Evolutionary conservation across 2,329 filamentous ascomycete species (phyloP).

Genomic region (Penicillium fuscoglaucum): DNA sequence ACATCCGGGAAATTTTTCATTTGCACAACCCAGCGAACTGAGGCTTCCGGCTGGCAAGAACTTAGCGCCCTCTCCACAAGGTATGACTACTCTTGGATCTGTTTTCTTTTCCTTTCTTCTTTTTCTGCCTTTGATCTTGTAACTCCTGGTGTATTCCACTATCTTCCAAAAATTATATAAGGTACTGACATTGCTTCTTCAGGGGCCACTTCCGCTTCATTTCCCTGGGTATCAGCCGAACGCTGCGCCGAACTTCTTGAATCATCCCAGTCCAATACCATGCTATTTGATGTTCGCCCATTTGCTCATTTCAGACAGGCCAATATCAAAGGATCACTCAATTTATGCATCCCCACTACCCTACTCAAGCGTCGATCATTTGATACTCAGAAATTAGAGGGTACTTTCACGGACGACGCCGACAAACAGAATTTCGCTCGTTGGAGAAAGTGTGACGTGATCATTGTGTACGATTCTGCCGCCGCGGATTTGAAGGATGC

Average conservation of each 20-base stretch:
- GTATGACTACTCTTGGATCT: conserved; percentile 1
- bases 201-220: conserved; percentile 10
- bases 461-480: conserved; percentile 82
- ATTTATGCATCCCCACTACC: conserved; percentile 92
- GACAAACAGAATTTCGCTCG: conserved; percentile 71
- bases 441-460: conserved; percentile 72
- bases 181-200: conserved; percentile 7
- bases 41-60: conserved; percentile 1
- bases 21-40: background rate
- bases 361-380: conserved; percentile 88
- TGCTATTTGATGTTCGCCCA: conserved; percentile 84
- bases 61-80: conserved; percentile 5
- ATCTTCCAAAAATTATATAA: background rate
- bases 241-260: conserved; percentile 60
- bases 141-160: background rate
- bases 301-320: conserved; percentile 77
- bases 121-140: background rate
- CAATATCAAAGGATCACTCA: conserved; percentile 77
- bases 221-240: conserved; percentile 50
- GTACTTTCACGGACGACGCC: conserved; percentile 74
- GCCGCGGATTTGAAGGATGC: conserved; percentile 81
- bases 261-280: conserved; percentile 52
- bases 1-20: conserved; percentile 1
- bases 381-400: conserved; percentile 80
- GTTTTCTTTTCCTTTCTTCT: background rate